A percentile compares a stretch with the other conserved stretches of the same genome.
These are phyloP conservation scores for Pyrenochaeta sp. DNA, from an alignment of 2,329 filamentous ascomycete genomes.

Conservation along the genomic window DNA sequence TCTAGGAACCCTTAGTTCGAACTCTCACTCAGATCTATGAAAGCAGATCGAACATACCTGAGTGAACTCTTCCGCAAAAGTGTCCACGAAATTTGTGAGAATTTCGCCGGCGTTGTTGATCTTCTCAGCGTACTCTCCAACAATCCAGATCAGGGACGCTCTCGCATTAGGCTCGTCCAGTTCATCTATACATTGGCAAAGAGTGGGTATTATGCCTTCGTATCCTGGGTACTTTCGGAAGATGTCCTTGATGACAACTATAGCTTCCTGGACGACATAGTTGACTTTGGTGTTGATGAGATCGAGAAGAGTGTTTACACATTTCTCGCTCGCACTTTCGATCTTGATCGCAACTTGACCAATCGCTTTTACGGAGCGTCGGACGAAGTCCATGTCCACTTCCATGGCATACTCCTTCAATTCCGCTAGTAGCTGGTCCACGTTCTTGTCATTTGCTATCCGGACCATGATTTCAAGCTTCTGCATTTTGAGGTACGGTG, in stretches of 20 bases:
- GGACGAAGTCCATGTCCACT: slow-evolving; percentile 98
- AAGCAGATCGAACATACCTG: slow-evolving; percentile 65
- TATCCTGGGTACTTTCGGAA: slow-evolving; percentile 97
- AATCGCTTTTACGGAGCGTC: slow-evolving; percentile 92
- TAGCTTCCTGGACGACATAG: slow-evolving; percentile 97
- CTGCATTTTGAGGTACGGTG: slow-evolving; percentile 94
- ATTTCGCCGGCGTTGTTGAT: slow-evolving; percentile 99
- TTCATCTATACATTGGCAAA: slow-evolving; percentile 97
- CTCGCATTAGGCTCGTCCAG: slow-evolving; percentile 92
- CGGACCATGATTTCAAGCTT: slow-evolving; percentile 99
- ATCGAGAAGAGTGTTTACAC: slow-evolving; percentile 91
- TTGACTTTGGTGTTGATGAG: slow-evolving; percentile 98
- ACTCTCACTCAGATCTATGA: background rate
- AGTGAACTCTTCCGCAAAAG: slow-evolving; percentile 94
- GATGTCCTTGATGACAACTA: slow-evolving; percentile 99
- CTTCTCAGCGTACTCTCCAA: slow-evolving; percentile 98
- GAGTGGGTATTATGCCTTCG: slow-evolving; percentile 94
- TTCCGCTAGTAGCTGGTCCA: slow-evolving; percentile 91
- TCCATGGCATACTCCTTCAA: slow-evolving; percentile 97
- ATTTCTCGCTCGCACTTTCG: slow-evolving; percentile 91
- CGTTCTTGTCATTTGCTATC: slow-evolving; percentile 97
- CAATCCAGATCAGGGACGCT: slow-evolving; percentile 95
- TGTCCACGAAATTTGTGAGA: slow-evolving; percentile 86
- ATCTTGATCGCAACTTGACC: slow-evolving; percentile 99
- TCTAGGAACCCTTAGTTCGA: slow-evolving; percentile 62